Base-by-base conservation (phyloP, 1,284 basidiomycete species). In the Tilletia horrida region DNA sequence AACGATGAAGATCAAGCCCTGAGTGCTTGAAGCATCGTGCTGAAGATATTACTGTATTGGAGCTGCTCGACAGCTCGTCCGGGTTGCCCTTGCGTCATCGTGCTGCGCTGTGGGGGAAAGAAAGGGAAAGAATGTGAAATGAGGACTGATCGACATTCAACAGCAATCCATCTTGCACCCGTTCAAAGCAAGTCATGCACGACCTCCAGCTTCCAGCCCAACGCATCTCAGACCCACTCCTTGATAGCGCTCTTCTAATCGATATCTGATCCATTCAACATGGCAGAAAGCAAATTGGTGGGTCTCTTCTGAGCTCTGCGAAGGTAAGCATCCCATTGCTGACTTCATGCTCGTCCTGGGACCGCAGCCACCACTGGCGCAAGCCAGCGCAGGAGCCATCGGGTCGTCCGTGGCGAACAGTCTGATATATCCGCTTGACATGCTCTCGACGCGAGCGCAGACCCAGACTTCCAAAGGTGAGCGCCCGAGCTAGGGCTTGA, bases 361-460 rank as follows among this genome's bases (percentile, higher is more conserved):
- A 7, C n/a, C 16, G 0, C 73, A 84, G 7, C 83, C 84, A 2
- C 83, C 84, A 1, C 74, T 85, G 40, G 81, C 82, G 0, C 84
- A 85, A 69, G 84, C 84, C 0, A 81, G 82, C 4, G 79, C 84
- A 0, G 84, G 83, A 1, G 82, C 83, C 0, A 62, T 84, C 0
- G 84, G 83, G 14, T 82, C 82, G 0, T 79, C 82, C 23, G 79
- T 84, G 9, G 81, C 80, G 59, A 85, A 84, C 73, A 82, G 81
- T 1, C 75, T 85, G 57, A 83, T 84, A 25, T 85, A 84, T 69
- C 85, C 85, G 11, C 78, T 85, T 18, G 85, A 85, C 66, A 81
- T 84, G 1, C 78, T 83, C 61, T 83, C 83, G 0, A 84, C 84
- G 0, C 71, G 82, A 3, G 72, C 79, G 31, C 84, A 85, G 71